These are phyloP conservation scores for Asclepias syriaca DNA, from an alignment of 257 asterid species.

Conservation along the genomic window DNA sequence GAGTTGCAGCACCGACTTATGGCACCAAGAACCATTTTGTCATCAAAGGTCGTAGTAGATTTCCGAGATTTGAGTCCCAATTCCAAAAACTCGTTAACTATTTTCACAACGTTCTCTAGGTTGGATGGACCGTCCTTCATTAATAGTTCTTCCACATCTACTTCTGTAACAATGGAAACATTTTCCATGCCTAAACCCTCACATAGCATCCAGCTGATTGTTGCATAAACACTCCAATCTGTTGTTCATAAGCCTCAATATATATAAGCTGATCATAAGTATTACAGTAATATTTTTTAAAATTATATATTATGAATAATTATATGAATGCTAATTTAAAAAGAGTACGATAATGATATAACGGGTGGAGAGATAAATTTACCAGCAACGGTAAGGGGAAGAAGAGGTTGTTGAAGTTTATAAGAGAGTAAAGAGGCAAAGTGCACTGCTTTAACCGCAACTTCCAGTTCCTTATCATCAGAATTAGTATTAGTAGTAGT, in stretches of 20 bases:
- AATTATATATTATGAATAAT: too few relatives aligned
- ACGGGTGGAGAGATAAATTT: not conserved
- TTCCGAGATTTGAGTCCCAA: conserved; percentile 52
- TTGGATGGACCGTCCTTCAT: conserved; percentile 28
- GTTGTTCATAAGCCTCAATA: conserved; percentile 25
- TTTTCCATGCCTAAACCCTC: conserved; percentile 50
- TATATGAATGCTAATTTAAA: too few relatives aligned
- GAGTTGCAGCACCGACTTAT: conserved; percentile 78
- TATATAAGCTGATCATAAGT: too few relatives aligned
- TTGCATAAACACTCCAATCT: conserved; percentile 98
- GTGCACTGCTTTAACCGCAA: conserved; percentile 83
- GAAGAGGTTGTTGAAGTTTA: conserved; percentile 45
- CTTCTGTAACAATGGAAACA: conserved; percentile 69
- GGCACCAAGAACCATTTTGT: conserved; percentile 55
- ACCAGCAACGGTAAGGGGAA: conserved; percentile 84
- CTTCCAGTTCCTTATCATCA: conserved; percentile 39
- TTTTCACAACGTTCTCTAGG: conserved; percentile 41
- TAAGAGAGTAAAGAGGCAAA: conserved; percentile 69
- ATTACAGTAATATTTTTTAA: too few relatives aligned
- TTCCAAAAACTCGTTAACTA: conserved; percentile 58
- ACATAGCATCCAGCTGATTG: conserved; percentile 66
- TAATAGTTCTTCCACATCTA: conserved; percentile 60
- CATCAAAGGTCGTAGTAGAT: conserved; percentile 29
- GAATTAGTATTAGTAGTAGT: too few relatives aligned
- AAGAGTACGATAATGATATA: too few relatives aligned